These are phyloP conservation scores for Diplosphaera chodatii DNA, from an alignment of 139 green algal species.

Conservation along the genomic window DNA sequence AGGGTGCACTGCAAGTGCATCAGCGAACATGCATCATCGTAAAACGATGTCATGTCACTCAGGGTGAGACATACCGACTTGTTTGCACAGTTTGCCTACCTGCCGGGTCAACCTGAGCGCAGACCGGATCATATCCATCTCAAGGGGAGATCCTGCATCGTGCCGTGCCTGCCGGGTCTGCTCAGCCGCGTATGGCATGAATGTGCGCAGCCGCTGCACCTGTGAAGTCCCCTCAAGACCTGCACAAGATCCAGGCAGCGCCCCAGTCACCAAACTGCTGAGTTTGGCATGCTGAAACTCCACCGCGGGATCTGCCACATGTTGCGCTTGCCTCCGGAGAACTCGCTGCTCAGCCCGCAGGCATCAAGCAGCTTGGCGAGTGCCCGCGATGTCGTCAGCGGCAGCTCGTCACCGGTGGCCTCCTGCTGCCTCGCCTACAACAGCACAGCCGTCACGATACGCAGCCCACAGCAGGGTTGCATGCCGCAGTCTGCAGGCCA, in stretches of 20 bases:
- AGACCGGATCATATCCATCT: not conserved
- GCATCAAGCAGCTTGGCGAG: not conserved
- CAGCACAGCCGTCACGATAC: too few species aligned
- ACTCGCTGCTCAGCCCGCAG: not conserved
- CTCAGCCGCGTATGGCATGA: not conserved
- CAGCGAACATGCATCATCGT: too few species aligned
- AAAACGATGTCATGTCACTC: too few species aligned
- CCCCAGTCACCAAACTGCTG: too few species aligned
- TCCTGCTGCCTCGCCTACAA: not conserved
- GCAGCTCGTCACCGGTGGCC: not conserved
- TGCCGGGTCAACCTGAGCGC: not conserved
- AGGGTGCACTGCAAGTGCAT: not conserved
- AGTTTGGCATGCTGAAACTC: too few species aligned
- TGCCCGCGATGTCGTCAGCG: not conserved
- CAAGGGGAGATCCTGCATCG: not conserved
- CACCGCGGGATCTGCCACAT: too few species aligned
- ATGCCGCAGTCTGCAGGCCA: too few species aligned
- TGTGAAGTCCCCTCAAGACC: not conserved
- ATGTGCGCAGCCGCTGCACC: not conserved
- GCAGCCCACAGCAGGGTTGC: too few species aligned
- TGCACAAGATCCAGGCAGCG: too few species aligned
- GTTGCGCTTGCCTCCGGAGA: not conserved
- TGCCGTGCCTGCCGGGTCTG: not conserved
- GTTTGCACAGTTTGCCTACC: not conserved
- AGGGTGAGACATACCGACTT: too few species aligned